Evolutionary conservation across 495 filamentous ascomycete species (phyloP).

Genomic region (Penicillium malachiteum): DNA sequence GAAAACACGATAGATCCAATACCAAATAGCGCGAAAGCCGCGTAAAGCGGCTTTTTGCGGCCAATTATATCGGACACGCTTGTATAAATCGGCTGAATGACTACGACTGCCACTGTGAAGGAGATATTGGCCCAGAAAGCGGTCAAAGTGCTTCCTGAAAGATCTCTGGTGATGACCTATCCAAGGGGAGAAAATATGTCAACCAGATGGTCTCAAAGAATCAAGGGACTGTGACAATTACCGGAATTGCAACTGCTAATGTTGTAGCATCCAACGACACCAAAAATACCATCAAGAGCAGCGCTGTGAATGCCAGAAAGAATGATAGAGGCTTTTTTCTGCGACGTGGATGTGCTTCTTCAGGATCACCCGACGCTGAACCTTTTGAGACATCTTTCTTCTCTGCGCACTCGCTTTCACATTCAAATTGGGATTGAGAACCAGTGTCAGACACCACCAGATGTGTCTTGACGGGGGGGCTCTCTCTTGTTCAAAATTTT

Average conservation of each 20-base stretch:
- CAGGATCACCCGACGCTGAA: neutral
- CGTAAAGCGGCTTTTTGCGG: slow-evolving; percentile 43
- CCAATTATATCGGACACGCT: slow-evolving; percentile 54
- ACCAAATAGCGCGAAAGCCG: slow-evolving; percentile 37
- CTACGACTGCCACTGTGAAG: slow-evolving; percentile 30
- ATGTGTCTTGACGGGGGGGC: no score
- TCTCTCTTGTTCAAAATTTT: no score
- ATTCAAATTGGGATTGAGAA: neutral
- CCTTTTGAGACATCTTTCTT: neutral
- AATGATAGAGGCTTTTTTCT: neutral
- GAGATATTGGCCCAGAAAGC: slow-evolving; percentile 56
- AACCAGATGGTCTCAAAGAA: no score
- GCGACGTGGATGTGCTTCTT: neutral
- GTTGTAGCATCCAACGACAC: slow-evolving; percentile 69
- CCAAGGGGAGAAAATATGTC: neutral
- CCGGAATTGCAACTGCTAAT: slow-evolving; percentile 67
- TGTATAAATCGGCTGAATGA: slow-evolving; percentile 37
- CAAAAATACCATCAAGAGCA: slow-evolving; percentile 59
- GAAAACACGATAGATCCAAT: slow-evolving; percentile 46
- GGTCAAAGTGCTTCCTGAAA: slow-evolving; percentile 46
- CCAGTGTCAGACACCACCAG: neutral
- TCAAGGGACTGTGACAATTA: slow-evolving; percentile 21
- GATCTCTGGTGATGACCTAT: slow-evolving; percentile 15
- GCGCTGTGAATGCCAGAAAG: slow-evolving; percentile 40
- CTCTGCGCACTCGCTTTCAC: neutral